Evolutionary conservation across 768 basidiomycete species (phyloP).

Genomic region (Cubamyces lactineus): DNA sequence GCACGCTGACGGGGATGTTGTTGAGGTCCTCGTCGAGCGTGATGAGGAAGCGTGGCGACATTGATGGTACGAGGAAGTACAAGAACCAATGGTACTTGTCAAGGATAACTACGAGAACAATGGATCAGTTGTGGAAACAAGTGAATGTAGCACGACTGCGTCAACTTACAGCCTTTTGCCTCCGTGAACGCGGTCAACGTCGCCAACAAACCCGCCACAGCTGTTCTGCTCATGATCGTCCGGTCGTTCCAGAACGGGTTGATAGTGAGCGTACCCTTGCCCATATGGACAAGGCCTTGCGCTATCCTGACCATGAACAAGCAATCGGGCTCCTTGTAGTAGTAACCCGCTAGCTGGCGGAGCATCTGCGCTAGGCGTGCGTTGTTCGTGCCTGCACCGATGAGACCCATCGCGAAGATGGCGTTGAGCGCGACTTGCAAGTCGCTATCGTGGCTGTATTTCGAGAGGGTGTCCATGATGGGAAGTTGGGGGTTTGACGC

Average conservation of each 20-base stretch:
- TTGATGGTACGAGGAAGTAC: constrained; percentile 92
- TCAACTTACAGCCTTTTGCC: constrained; percentile 82
- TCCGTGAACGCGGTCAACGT: constrained; percentile 93
- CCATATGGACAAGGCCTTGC: constrained; percentile 98
- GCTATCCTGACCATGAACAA: constrained; percentile 95
- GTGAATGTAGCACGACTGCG: background rate
- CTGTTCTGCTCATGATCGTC: constrained; percentile 84
- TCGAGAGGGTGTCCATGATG: constrained; percentile 95
- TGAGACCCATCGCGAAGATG: constrained; percentile 98
- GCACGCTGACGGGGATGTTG: constrained; percentile 84
- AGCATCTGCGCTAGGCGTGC: constrained; percentile 98
- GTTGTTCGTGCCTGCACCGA: constrained; percentile 99
- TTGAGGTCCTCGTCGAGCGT: constrained; percentile 93
- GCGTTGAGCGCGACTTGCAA: constrained; percentile 95
- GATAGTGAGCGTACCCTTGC: constrained; percentile 96
- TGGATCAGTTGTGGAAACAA: background rate
- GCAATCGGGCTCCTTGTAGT: constrained; percentile 96
- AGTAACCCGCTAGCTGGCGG: constrained; percentile 95
- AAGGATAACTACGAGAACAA: constrained; percentile 67
- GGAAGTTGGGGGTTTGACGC: constrained; percentile 94
- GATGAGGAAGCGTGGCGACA: constrained; percentile 99
- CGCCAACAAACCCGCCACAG: constrained; percentile 87
- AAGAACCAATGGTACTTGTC: constrained; percentile 99
- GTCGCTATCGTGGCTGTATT: constrained; percentile 99
- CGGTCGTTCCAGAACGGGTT: constrained; percentile 97